Base-by-base conservation (phyloP, 192 early-diverging fungal species). In the Hyaloraphidium curvatum region DNA sequence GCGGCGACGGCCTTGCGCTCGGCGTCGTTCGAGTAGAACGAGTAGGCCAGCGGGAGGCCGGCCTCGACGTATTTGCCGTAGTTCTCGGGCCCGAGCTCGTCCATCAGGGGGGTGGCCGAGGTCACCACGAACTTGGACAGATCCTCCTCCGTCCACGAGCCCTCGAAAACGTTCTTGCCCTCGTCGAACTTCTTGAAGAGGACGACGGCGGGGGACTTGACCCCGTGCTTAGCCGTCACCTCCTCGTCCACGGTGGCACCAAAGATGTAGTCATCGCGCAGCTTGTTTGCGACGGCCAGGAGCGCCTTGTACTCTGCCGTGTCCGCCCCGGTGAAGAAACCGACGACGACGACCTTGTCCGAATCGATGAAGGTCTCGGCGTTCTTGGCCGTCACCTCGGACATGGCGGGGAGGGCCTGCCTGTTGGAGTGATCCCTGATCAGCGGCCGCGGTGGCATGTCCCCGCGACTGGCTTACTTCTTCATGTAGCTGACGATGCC, bases 171-270 rank as follows among this genome's bases (percentile, higher is more conserved):
- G 61, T 72, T 68, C 66, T 82, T 81, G 56, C 83, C 82, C 55
- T 92, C 87, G 59, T 94, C 91, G 58, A 90, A 89, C 60, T 81
- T 75, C 73, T 90, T 91, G 80, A 74, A 95, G 27, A 95, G 62
- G 27, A 86, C 77, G 39, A 97, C 58, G 14, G 72, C 73, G 13
- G 87, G 81, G 9, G 70, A 67, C 19, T 65, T 55, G 26, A 80
- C 58, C 3, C 50, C 64, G 25, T 65, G 31, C 57, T 73, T 73
- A 21, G 74, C 68, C 14, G 68, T 30, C 23, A 55, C 60, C 13
- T 62, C 75, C 31, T 70, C 68, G 60, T 84, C 80, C 54, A 71
- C 65, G 31, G 87, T 73, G 52, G 76, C 66, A 67, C 86, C 92
- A 64, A 96, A 97, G 55, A 77, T 39, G 59, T 59, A 87, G 30